Base-by-base conservation (phyloP, 441 rosid species). In the Metrosideros polymorpha region DNA sequence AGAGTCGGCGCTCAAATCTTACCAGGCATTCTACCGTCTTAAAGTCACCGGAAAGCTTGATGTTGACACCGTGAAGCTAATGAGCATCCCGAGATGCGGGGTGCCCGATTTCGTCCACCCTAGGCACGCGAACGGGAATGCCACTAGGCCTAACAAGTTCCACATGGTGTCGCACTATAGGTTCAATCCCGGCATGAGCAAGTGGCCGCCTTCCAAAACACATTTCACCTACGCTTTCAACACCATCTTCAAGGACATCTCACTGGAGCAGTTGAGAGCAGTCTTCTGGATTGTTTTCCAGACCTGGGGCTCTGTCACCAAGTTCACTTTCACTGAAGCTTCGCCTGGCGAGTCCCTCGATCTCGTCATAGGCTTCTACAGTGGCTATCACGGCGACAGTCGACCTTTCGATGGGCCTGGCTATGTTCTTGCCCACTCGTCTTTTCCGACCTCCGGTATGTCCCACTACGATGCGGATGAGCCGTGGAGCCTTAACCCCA, bases 81-180 rank as follows among this genome's bases (percentile, higher is more conserved):
- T 92, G 87, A 82, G 27, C 83, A 59, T 27, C 45, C 92, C 90
- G 2, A 85, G 92, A 30, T 92, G 92, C 6, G 89, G 90, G 6
- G 63, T 89, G 22, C 83, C 92, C 1, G 92, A 91, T 86, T 85
- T 87, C 77, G 9, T 91, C 85, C 85, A n/a, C 6, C 66, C 47
- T 14, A 27, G 54, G 50, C 42, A 42, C 61, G 35, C 45, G 13
- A 9, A 18, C 35, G 14, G 39, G 53, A 50, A 6, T 12, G 39
- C 84, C 43, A 35, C 45, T 35, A 2, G 63, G 13, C 53, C 85
- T 10, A 84, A 19, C 55, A 8, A n/a, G 6, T 49, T 88, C 45
- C 92, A 86, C 13, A 47, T 85, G 2, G 92, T 89, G 4, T 55
- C 89, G 18, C 89, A 83, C 53, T 87, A 84, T 51, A 3, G 89